A percentile compares a stretch with the other conserved stretches of the same genome.
phyloP scores from a whole-genome alignment of 2,329 filamentous ascomycete genomes.

The Nothophoma quercina region DNA sequence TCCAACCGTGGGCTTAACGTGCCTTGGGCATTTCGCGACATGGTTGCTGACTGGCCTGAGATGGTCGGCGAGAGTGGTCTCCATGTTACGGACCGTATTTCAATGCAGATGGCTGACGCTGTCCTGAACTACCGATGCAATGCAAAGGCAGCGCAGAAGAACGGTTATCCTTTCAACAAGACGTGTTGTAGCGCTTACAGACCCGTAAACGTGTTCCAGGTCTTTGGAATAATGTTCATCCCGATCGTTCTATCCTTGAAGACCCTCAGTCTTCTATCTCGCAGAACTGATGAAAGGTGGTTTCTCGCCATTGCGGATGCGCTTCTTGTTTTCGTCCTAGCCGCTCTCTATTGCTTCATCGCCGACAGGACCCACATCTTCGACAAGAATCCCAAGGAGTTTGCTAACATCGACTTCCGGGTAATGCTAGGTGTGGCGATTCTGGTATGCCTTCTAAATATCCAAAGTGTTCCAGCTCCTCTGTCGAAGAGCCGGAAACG shows the following conservation, averaged over 20 bases:
- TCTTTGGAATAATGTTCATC: constrained; percentile 39
- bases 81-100: constrained; percentile 57
- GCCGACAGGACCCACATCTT: constrained; percentile 64
- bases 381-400: constrained; percentile 60
- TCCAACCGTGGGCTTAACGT: constrained; percentile 52
- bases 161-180: constrained; percentile 55
- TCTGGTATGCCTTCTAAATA: constrained; percentile 42
- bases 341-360: constrained; percentile 56
- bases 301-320: constrained; percentile 5
- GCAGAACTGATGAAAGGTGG: not conserved
- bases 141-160: constrained; percentile 46
- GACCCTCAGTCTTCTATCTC: not conserved
- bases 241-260: constrained; percentile 26
- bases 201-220: constrained; percentile 48
- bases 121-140: constrained; percentile 65
- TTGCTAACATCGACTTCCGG: constrained; percentile 46
- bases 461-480: constrained; percentile 25
- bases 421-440: constrained; percentile 36
- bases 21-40: constrained; percentile 60
- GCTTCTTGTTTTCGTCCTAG: constrained; percentile 7
- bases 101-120: constrained; percentile 60
- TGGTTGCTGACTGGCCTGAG: constrained; percentile 52
- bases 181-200: constrained; percentile 63
- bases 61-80: constrained; percentile 59
- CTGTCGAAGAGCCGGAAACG: constrained; percentile 8